Evolutionary conservation across 192 early-diverging fungal species (phyloP).

Genomic region (Irineochytrium annulatum): DNA sequence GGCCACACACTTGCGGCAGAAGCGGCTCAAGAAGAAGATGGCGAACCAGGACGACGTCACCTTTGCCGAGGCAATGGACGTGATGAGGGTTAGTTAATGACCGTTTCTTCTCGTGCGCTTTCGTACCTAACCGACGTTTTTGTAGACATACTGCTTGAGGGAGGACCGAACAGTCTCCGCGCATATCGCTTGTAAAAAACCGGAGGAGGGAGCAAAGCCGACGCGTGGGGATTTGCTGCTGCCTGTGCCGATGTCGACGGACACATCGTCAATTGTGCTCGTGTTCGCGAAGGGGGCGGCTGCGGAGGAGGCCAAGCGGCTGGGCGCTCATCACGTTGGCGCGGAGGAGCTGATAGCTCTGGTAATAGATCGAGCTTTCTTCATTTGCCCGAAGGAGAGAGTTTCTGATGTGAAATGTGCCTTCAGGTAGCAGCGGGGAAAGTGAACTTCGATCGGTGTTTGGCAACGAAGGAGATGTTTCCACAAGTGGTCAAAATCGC

Average conservation of each 20-base stretch:
- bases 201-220: conserved; percentile 74
- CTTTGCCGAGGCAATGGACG: conserved; percentile 24
- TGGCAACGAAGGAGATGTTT: conserved; percentile 86
- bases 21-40: conserved; percentile 27
- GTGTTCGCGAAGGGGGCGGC: conserved; percentile 86
- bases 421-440: conserved; percentile 44
- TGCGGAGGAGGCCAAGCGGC: conserved; percentile 73
- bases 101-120: background rate
- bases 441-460: conserved; percentile 75
- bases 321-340: conserved; percentile 83
- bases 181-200: conserved; percentile 33
- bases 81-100: conserved; percentile 22
- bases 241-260: conserved; percentile 56
- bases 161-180: conserved; percentile 25
- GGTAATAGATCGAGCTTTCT: conserved; percentile 22
- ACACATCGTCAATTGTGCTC: conserved; percentile 48
- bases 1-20: no score
- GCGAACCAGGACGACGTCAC: conserved; percentile 39
- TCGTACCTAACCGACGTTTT: background rate
- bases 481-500: conserved; percentile 85
- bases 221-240: conserved; percentile 76
- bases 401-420: no score
- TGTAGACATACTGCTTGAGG: conserved; percentile 31
- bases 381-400: conserved; percentile 31
- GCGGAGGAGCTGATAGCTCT: conserved; percentile 79